Evolutionary conservation across 1,284 basidiomycete species (phyloP), one percentile per base, ranked within the genome.

Genomic region (Rhodotorula mucilaginosa): DNA sequence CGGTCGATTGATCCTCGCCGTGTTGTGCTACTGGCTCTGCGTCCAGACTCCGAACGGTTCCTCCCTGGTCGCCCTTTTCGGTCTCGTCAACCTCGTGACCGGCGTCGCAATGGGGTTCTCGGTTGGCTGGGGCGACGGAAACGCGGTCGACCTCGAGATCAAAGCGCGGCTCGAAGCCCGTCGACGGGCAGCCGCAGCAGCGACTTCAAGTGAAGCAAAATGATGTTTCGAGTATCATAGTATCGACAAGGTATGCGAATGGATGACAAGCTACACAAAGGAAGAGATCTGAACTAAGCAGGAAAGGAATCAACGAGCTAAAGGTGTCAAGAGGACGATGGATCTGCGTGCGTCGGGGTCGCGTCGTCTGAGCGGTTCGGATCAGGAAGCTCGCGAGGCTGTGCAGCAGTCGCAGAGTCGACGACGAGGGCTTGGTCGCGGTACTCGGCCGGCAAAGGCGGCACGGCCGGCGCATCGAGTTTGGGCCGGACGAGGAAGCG

Each of bases 61-160:
- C 6, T 67, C 64, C 0, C 63, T 71, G 18, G 46, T 71, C 12
- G 64, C 62, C 3, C 68, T 74, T 19, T 58, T 70, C 18, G 70
- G 62, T 3, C 10, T 60, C 3, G 58, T 66, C 52, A 61, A 63
- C 29, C 48, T 67, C 26, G 29, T 52, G 26, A 49, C 52, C 2
- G 70, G 73, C 3, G 2, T 70, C 26, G 46, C 65, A 5, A 68
- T 72, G 66, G 73, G 67, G 0, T 13, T 74, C 19, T 54, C 65
- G 1, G 64, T 74, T 16, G 73, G 73, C 1, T 69, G 54, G 21
- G 65, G 69, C 8, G 73, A 74, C 19, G 73, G 73, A 8, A 74
- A 74, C 48, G 63, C 64, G 18, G 73, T 74, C 0, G 73, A 74
- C 29, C 46, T 74, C 19, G 73, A 74, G 48, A 47, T 68, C 31